phyloP scores from a whole-genome alignment of 345 rosid species.

The Murraya koenigii region DNA sequence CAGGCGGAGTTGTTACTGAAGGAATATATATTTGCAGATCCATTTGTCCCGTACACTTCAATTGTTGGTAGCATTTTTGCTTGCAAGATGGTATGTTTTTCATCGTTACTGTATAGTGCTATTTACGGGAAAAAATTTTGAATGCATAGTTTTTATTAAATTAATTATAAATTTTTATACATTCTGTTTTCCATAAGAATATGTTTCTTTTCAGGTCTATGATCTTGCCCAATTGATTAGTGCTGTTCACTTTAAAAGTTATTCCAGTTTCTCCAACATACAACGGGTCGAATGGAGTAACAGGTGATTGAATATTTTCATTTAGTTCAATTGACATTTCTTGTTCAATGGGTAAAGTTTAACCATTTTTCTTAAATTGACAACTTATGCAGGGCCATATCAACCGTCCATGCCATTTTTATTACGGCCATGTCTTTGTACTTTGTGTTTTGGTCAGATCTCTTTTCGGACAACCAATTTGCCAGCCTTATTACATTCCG shows the following conservation, averaged over 20 bases:
- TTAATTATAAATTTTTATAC: neutral
- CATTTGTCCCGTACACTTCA: slow-evolving; percentile 60
- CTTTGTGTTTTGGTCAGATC: slow-evolving; percentile 60
- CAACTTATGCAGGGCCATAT: slow-evolving; percentile 49
- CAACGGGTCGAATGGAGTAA: slow-evolving; percentile 70
- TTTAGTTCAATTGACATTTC: neutral
- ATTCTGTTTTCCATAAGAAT: neutral
- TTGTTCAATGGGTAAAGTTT: neutral
- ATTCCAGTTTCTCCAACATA: slow-evolving; percentile 41
- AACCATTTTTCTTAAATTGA: neutral
- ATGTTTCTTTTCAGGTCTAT: slow-evolving; percentile 44
- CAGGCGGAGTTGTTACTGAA: slow-evolving; percentile 56
- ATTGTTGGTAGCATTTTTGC: slow-evolving; percentile 48
- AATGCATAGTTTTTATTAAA: neutral
- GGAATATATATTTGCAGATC: slow-evolving; percentile 50
- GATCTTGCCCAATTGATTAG: slow-evolving; percentile 54
- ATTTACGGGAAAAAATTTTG: neutral
- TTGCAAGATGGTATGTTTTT: slow-evolving; percentile 50
- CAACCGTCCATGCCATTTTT: slow-evolving; percentile 63
- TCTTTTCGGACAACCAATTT: slow-evolving; percentile 37
- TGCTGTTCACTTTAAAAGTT: slow-evolving; percentile 54
- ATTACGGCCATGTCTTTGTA: slow-evolving; percentile 52
- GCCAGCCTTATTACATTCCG: slow-evolving; percentile 42
- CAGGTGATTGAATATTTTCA: slow-evolving; percentile 35
- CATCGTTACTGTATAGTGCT: neutral